Evolutionary conservation across 306 rosid genomes (phyloP), one percentile per base, ranked within the genome.

Genomic region (Echinosophora koreensis): DNA sequence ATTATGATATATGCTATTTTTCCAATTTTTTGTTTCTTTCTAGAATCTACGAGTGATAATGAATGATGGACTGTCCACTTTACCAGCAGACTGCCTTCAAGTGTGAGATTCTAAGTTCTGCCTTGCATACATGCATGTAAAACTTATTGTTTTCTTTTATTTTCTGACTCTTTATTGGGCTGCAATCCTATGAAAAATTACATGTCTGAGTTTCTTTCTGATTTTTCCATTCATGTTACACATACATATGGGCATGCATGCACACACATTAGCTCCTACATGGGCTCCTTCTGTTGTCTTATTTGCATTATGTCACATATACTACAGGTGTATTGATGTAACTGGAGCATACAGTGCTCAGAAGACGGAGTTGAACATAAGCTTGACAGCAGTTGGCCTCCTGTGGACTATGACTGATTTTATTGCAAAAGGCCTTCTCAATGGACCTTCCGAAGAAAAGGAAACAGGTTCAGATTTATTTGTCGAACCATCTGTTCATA

Each of bases 331-430:
- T 87, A 86, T 94, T 51, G 96, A 92, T 84, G 97, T 92, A 81
- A 90, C 95, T 52, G 98, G 97, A 71, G 96, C 98, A 74, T 94
- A 94, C 86, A 90, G 97, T 88, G 90, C 97, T 83, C 98, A 92
- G 69, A 92, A 89, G 87, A 92, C 98, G 2, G 98, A 94, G 86
- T 86, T 94, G 85, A 94, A 92, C 85, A 94, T 94, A 89, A 92
- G 98, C 85, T 71, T 94, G 88, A 92, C 97, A 44, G 95, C 97
- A 37, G 86, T 94, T 73, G 97, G 97, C 78, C 97, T 94, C 57
- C 71, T 92, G 78, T 94, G 98, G 98, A 89, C 98, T 69, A 90
- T 89, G 86, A 92, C 98, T 71, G 97, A 92, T 86, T 94, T 92
- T 84, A 90, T 94, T 82, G 97, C 93, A 54, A 94, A 94, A 84